These are phyloP conservation scores for Cladosporium velox DNA, from an alignment of 2,329 filamentous ascomycete genomes.

Conservation along the genomic window DNA sequence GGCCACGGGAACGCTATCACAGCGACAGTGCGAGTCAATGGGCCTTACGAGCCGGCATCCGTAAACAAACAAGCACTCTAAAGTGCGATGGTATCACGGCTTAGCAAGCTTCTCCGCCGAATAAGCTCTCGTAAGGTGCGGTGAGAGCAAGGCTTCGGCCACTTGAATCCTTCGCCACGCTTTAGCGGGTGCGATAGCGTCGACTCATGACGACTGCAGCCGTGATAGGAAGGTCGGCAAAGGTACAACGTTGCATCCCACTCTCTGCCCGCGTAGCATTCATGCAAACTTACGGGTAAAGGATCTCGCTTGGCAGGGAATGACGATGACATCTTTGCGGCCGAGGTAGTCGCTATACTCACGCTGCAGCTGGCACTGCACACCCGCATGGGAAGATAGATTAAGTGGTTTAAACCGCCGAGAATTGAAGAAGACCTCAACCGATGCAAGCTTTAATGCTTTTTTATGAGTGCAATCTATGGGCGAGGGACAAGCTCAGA, in stretches of 20 bases:
- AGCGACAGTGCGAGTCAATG: background rate
- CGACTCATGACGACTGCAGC: constrained; percentile 1
- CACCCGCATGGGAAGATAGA: background rate
- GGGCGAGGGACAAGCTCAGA: background rate
- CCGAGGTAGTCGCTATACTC: background rate
- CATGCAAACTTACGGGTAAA: background rate
- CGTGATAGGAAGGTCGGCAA: constrained; percentile 14
- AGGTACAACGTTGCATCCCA: constrained; percentile 17
- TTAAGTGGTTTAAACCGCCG: background rate
- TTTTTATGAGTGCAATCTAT: background rate
- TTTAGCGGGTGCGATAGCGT: constrained; percentile 4
- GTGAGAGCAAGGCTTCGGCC: constrained; percentile 2
- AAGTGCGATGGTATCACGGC: background rate
- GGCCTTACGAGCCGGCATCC: background rate
- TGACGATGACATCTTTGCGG: background rate
- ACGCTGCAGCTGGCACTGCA: background rate
- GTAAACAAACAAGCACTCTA: constrained; percentile 11
- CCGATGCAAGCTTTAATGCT: background rate
- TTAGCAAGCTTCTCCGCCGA: constrained; percentile 10
- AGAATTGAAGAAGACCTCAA: background rate
- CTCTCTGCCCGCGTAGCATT: background rate
- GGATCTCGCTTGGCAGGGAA: constrained; percentile 10
- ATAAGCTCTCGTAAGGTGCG: constrained; percentile 4
- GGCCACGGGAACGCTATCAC: background rate
- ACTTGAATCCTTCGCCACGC: background rate